phyloP scores from a whole-genome alignment of 805 yeast genomes.

The Starmerella stigmatis region DNA sequence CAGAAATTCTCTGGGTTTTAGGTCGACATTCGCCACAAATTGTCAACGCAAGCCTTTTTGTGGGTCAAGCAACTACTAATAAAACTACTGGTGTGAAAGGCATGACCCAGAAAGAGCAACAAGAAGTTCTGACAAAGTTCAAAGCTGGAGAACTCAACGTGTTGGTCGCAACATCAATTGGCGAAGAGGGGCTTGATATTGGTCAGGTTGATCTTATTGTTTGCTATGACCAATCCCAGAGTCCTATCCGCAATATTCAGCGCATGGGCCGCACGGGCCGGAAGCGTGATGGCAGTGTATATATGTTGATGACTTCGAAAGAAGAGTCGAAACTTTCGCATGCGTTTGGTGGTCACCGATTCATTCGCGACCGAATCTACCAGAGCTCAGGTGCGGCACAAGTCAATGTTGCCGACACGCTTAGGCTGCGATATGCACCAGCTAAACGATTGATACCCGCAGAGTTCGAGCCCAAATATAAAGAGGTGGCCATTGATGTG shows the following conservation, averaged over 20 bases:
- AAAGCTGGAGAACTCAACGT: conserved; percentile 64
- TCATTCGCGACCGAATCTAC: conserved; percentile 57
- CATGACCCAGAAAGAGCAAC: conserved; percentile 84
- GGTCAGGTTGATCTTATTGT: conserved; percentile 94
- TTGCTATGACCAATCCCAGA: conserved; percentile 84
- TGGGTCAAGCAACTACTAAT: conserved; percentile 64
- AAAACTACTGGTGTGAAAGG: conserved; percentile 42
- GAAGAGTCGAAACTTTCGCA: conserved; percentile 72
- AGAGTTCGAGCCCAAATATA: conserved; percentile 45
- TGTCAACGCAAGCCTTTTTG: conserved; percentile 70
- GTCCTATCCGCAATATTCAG: conserved; percentile 88
- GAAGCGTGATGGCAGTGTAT: conserved; percentile 75
- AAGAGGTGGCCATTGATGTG: conserved; percentile 46
- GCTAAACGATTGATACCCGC: conserved; percentile 64
- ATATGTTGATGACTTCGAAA: conserved; percentile 61
- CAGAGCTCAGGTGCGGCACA: conserved; percentile 8
- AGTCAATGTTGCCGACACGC: conserved; percentile 17
- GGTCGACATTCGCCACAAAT: conserved; percentile 30
- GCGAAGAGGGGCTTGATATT: conserved; percentile 96
- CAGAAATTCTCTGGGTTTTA: conserved; percentile 61
- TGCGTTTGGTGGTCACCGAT: conserved; percentile 74
- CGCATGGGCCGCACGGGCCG: conserved; percentile 98
- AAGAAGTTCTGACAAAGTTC: conserved; percentile 63
- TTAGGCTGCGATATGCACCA: conserved; percentile 35
- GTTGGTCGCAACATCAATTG: conserved; percentile 90